Percentiles rank a stretch among this genome's conserved stretches.
Conservation (phyloP, 2,329 filamentous ascomycete species). For the Leptographium wingfieldii region DNA sequence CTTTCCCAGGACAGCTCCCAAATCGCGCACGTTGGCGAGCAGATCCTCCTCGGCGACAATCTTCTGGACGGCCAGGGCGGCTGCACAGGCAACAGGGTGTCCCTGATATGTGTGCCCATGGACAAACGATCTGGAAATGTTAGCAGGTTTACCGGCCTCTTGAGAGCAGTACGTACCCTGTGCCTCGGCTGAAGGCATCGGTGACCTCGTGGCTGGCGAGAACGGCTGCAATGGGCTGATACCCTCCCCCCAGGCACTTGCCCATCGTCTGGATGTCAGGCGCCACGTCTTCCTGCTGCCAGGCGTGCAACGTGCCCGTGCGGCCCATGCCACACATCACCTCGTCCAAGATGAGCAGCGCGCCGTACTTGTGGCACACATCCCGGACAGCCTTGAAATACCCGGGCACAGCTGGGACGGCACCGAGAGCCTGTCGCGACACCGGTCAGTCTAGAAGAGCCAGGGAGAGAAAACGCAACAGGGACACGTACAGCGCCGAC, state of each 20-base stretch:
- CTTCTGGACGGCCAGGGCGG: constrained; percentile 26
- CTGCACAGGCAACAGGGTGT: constrained; percentile 26
- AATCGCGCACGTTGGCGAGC: constrained; percentile 21
- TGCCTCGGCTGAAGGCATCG: constrained; percentile 29
- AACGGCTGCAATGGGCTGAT: constrained; percentile 46
- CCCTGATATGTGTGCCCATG: constrained; percentile 47
- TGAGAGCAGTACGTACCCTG: constrained; percentile 16
- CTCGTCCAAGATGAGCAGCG: constrained; percentile 43
- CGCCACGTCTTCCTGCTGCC: constrained; percentile 44
- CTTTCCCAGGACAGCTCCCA: constrained; percentile 19
- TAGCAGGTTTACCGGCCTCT: background rate
- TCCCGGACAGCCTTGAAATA: constrained; percentile 41
- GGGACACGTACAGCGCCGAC: constrained; percentile 49
- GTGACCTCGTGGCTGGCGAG: constrained; percentile 38
- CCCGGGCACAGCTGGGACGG: constrained; percentile 34
- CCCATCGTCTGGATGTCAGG: constrained; percentile 52
- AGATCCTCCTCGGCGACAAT: constrained; percentile 24
- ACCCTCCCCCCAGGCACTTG: constrained; percentile 51
- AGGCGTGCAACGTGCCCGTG: constrained; percentile 48
- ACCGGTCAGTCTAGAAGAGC: background rate
- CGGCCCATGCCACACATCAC: constrained; percentile 60
- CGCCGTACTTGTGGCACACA: constrained; percentile 41
- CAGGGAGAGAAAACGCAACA: background rate
- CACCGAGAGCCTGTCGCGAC: constrained; percentile 33
- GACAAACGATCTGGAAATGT: constrained; percentile 29